Base-by-base conservation (phyloP, 768 basidiomycete genomes). In the Trichaptum fuscoviolaceum region DNA sequence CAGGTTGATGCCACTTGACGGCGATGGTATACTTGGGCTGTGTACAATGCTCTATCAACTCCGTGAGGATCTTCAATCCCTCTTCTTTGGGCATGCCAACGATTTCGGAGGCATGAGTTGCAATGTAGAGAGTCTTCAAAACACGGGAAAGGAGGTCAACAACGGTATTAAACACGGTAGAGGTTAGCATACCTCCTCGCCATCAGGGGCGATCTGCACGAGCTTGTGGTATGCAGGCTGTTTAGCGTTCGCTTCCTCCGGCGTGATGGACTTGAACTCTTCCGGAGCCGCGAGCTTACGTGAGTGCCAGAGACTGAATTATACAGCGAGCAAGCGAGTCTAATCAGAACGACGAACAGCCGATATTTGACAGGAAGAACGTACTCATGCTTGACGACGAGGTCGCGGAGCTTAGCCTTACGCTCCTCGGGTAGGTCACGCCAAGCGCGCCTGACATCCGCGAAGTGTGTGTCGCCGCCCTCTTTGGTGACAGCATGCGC, bases 401-500 rank as follows among this genome's bases (percentile, higher is more conserved):
- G 25, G n/a, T 66, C 68, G 36, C 68, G 64, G 58, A 72, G 26
- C 34, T 68, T 35, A 18, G 64, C 63, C 65, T 74, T 75, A 63
- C 67, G 70, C 68, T 70, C 71, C 23, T 72, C 66, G 6, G 73
- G 69, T 2, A 74, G 67, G 58, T 73, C 73, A 58, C 67, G 65
- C 62, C 71, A 75, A 0, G 74, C 73, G 1, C 67, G 66, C 12
- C 73, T 68, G 1, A 72, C 65, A 65, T 75, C 74, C 64, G 69
- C 67, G 42, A 70, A 75, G 67, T 70, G 69, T n/a, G 74, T 75
- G 52, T 71, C 67, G 26, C 75, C 75, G n/a, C 73, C 75, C 7
- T 67, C 65, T 7, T 68, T 66, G 10, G 75, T 74, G 1, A 75
- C 64, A 42, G 66, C 58, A 30, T 71, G 72, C 9, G 75, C 73